Conservation (phyloP, 495 filamentous ascomycete species). For the Tuber borchii region DNA sequence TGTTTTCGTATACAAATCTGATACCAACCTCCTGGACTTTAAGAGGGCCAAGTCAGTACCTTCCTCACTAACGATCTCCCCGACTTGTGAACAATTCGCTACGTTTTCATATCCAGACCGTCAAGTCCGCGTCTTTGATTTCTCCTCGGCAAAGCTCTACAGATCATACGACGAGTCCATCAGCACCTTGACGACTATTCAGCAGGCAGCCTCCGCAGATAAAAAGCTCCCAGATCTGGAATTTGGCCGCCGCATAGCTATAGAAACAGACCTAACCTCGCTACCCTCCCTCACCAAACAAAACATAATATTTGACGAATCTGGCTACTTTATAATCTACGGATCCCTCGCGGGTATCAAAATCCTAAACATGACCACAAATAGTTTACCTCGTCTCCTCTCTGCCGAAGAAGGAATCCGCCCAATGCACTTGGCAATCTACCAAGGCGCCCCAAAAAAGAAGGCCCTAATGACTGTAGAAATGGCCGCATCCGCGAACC, state of each 20-base stretch:
- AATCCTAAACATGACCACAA: slow-evolving; percentile 90
- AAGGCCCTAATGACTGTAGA: slow-evolving; percentile 90
- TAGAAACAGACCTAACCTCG: slow-evolving; percentile 77
- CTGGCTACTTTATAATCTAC: slow-evolving; percentile 88
- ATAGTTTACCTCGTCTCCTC: slow-evolving; percentile 79
- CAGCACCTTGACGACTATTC: slow-evolving; percentile 78
- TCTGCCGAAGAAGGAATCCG: slow-evolving; percentile 83
- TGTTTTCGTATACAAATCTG: slow-evolving; percentile 86
- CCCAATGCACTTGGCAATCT: slow-evolving; percentile 74
- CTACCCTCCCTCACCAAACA: slow-evolving; percentile 52
- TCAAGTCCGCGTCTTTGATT: slow-evolving; percentile 87
- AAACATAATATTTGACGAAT: slow-evolving; percentile 92
- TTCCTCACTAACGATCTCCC: slow-evolving; percentile 76
- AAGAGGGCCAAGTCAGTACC: slow-evolving; percentile 83
- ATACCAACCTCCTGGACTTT: slow-evolving; percentile 91
- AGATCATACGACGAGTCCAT: slow-evolving; percentile 94
- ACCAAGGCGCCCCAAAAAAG: slow-evolving; percentile 88
- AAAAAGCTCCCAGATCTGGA: slow-evolving; percentile 79
- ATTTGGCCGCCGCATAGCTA: slow-evolving; percentile 80
- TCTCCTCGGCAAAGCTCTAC: slow-evolving; percentile 75
- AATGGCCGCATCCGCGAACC: slow-evolving; percentile 93
- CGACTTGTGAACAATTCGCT: slow-evolving; percentile 74
- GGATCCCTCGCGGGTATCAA: slow-evolving; percentile 84
- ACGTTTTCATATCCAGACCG: slow-evolving; percentile 91
- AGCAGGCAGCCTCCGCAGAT: slow-evolving; percentile 76